phyloP scores from a whole-genome alignment of 2,329 filamentous ascomycete species.

The Exophiala oligosperma region DNA sequence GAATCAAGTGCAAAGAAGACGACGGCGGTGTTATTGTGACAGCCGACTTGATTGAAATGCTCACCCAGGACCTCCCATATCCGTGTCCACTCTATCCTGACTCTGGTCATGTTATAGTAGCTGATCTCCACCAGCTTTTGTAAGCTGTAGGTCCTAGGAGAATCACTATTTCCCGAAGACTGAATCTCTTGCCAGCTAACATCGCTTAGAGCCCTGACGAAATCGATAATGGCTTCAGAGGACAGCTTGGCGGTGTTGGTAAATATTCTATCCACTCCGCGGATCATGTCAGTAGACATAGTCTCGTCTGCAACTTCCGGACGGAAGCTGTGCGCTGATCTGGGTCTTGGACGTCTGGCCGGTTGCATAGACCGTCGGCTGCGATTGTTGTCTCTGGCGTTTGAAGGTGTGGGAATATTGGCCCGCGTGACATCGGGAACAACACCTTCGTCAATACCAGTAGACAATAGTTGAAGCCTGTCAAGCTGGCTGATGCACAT shows the following conservation, averaged over 20 bases:
- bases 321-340: constrained; percentile 57
- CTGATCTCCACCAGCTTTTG: constrained; percentile 99
- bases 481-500: constrained; percentile 96
- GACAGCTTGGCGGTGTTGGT: constrained; percentile 92
- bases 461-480: constrained; percentile 88
- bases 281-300: constrained; percentile 88
- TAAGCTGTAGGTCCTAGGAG: constrained; percentile 91
- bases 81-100: constrained; percentile 96
- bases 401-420: constrained; percentile 64
- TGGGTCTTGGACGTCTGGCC: constrained; percentile 49
- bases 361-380: constrained; percentile 67
- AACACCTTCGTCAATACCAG: constrained; percentile 87
- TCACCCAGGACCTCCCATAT: constrained; percentile 98
- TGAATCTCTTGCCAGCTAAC: constrained; percentile 99
- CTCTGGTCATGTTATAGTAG: constrained; percentile 99
- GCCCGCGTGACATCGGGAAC: constrained; percentile 90
- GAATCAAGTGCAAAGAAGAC: constrained; percentile 98
- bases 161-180: constrained; percentile 93
- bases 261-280: constrained; percentile 92
- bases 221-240: constrained; percentile 92
- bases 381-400: constrained; percentile 51
- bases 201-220: constrained; percentile 86
- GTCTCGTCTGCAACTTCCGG: constrained; percentile 88
- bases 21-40: constrained; percentile 92
- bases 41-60: constrained; percentile 97